Evolutionary conservation across 257 asterid genomes (phyloP).

Genomic region (Petrea volubilis): DNA sequence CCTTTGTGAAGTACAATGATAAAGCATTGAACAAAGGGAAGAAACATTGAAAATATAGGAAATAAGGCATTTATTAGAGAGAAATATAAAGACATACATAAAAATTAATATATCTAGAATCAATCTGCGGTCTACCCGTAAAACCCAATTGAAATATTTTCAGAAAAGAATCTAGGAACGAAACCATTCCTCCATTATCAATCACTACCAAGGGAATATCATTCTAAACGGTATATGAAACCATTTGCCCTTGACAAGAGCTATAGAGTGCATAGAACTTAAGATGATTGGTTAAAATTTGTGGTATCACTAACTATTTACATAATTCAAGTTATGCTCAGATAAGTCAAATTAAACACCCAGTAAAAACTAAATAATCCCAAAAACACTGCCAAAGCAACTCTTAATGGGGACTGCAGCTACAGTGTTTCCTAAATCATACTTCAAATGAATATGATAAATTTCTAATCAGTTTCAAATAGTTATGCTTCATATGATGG

Average conservation of each 20-base stretch:
- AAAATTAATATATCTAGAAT: not conserved
- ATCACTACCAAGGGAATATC: not conserved
- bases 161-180: not conserved
- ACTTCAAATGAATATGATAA: not conserved
- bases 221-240: not conserved
- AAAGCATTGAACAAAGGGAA: not conserved
- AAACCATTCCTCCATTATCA: not conserved
- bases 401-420: not conserved
- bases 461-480: slow-evolving; percentile 11
- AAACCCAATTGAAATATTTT: not conserved
- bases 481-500: not conserved
- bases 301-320: not conserved
- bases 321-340: not conserved
- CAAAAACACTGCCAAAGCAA: not conserved
- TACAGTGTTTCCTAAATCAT: not conserved
- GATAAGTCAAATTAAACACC: not conserved
- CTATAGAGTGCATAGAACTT: not conserved
- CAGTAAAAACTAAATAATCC: not conserved
- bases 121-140: not conserved
- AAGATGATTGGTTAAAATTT: not conserved
- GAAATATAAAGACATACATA: not conserved
- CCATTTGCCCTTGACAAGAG: not conserved
- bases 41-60: not conserved
- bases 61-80: not conserved
- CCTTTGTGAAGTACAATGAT: not conserved